A percentile compares a stretch with the other conserved stretches of the same genome.
phyloP scores from a whole-genome alignment of 441 rosid genomes.

The Bocquillonia castaneifolia region DNA sequence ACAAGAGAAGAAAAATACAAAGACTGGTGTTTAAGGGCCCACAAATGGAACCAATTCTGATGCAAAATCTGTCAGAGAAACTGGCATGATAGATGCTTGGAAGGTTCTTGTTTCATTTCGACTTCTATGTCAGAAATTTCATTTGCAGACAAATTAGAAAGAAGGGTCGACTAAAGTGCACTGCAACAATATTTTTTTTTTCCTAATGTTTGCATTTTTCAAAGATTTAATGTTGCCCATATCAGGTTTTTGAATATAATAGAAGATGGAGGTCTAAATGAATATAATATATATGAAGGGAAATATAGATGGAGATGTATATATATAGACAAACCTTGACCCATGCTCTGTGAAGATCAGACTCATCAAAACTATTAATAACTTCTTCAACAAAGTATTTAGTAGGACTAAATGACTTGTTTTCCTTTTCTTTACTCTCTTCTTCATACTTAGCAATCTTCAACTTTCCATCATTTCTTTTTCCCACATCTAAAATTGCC shows the following conservation, averaged over 20 bases:
- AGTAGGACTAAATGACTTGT: conserved; percentile 52
- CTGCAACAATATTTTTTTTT: background rate
- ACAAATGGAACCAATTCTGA: background rate
- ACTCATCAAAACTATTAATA: conserved; percentile 57
- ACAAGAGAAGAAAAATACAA: no score
- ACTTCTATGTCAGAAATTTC: background rate
- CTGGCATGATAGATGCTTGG: background rate
- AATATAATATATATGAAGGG: background rate
- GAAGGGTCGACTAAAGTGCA: background rate
- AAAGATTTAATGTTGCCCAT: background rate
- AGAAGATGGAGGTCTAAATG: background rate
- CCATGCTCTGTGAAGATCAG: conserved; percentile 66
- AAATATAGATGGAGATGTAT: background rate
- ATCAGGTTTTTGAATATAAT: background rate
- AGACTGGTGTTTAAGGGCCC: background rate
- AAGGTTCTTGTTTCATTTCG: background rate
- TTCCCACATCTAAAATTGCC: conserved; percentile 83
- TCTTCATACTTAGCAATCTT: conserved; percentile 47
- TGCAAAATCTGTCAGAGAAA: background rate
- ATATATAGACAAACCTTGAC: conserved; percentile 45
- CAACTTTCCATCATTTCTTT: conserved; percentile 46
- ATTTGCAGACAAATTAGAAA: background rate
- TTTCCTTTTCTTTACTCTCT: conserved; percentile 37
- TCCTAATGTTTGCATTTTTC: background rate
- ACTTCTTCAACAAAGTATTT: conserved; percentile 71